Evolutionary conservation across 2,329 filamentous ascomycete species (phyloP), one percentile per base, ranked within the genome.

Genomic region (Camillea tinctor): DNA sequence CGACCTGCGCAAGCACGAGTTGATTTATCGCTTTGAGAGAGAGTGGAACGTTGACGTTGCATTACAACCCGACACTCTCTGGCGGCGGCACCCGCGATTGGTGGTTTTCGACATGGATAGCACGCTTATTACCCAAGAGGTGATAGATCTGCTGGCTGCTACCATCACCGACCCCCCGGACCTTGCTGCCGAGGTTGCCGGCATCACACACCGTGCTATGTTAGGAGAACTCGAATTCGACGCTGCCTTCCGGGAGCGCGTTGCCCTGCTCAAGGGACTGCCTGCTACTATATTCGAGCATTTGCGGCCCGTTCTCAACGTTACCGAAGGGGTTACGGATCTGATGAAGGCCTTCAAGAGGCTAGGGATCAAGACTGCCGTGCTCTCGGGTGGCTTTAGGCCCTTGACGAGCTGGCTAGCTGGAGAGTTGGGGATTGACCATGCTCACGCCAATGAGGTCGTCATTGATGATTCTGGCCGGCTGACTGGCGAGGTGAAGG

Each of bases 61-160:
- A 20, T 81, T 96, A 63, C 91, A 96, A 75, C 76, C 76, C 49
- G 91, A 94, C 71, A 84, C 80, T 26, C 81, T 94, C 30, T 92
- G 89, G 80, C 83, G 92, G 60, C 84, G 89, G 24, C 86, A 96
- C 75, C 93, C 93, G 66, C 86, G 94, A 8, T 81, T 98, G 11
- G 93, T 94, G 3, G 92, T 97, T 30, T 99, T 99, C 72, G 95
- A 99, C 75, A 99, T 99, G 95, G 95, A 99, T 79, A 95, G 90
- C 75, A 99, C 95, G 0, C 84, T 99, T 61, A 98, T 99, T 73
- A 90, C 94, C 57, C 93, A 99, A 75, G 95, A 99, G 79, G 93
- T 97, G 62, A 98, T 99, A 72, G 95, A 99, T 75, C 88, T 98
- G 70, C 88, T 99, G 59, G 95, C 95, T 3, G 88, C 90, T 57